These are phyloP conservation scores for Candida sanyaensis DNA, from an alignment of 1,139 yeast species.

Conservation along the genomic window DNA sequence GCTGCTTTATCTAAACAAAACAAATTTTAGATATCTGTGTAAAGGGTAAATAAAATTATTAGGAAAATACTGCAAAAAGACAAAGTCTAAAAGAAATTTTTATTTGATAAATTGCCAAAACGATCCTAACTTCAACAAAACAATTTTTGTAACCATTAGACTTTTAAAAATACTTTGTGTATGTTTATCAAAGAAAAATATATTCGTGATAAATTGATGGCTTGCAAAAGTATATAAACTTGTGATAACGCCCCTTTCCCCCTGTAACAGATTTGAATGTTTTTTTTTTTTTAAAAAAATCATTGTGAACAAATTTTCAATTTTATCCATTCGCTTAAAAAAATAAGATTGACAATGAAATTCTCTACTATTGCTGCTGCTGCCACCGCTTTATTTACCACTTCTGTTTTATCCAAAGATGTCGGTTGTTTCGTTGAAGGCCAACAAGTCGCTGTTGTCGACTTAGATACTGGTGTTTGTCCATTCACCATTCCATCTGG, in stretches of 20 bases:
- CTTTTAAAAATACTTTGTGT: too few relatives aligned
- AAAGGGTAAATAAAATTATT: too few relatives aligned
- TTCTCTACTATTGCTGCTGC: constrained; percentile 14
- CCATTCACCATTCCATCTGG: constrained; percentile 36
- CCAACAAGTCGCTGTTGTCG: constrained; percentile 34
- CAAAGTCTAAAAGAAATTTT: too few relatives aligned
- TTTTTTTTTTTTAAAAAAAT: not conserved
- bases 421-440: constrained; percentile 44
- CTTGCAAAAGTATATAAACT: too few relatives aligned
- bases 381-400: constrained; percentile 21
- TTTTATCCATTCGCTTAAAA: constrained; percentile 7
- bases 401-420: constrained; percentile 27
- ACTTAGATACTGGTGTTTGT: constrained; percentile 44
- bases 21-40: too few relatives aligned
- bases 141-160: too few relatives aligned
- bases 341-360: constrained; percentile 8
- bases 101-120: too few relatives aligned
- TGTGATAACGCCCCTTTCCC: not conserved
- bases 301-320: not conserved
- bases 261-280: not conserved
- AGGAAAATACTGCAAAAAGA: too few relatives aligned
- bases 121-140: too few relatives aligned
- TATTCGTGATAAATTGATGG: not conserved
- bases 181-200: too few relatives aligned
- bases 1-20: too few relatives aligned